Base-by-base conservation (phyloP, 257 asterid species). In the Gentiana straminea region DNA sequence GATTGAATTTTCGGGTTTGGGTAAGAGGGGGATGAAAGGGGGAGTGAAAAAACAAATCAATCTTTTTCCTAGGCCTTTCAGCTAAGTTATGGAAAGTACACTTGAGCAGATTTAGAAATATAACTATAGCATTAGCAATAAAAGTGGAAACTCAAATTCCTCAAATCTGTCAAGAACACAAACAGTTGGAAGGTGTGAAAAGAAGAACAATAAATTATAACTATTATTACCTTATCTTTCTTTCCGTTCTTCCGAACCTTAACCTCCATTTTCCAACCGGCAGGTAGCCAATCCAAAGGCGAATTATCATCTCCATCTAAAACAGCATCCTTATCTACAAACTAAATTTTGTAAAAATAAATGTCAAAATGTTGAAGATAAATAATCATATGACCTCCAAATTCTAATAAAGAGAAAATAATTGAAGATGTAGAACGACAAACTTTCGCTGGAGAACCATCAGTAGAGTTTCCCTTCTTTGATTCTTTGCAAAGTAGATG, bases 221-320 rank as follows among this genome's bases (percentile, higher is more conserved):
- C 3, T 44, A 35, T 7, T 33, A 58, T 53, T 52, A 80, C 93
- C 87, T 71, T 80, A 61, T 79, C 80, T 62, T 65, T 77, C 72
- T 60, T 86, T 46, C 95, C 93, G 57, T 50, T 58, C 35, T 56
- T 61, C 60, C 81, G 71, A 6, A 55, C 58, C 38, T 60, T 74
- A 36, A 78, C 77, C n/a, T 68, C 56, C 51, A 86, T 70, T 64
- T 67, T 79, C 95, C 94, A 86, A 48, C 83, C 95, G 13, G 13
- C 63, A 8, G 92, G 95, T 35, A 86, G 77, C 89, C 92, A 85
- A 51, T 80, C 80, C 51, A 73, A 76, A 39, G 70, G 55, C 32
- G 59, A 50, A 59, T 46, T 70, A 71, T 69, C 64, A 46, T 24
- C 24, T 37, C 73, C 74, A 59, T 78, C 81, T 4, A 74, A 64